A percentile compares a stretch with the other conserved stretches of the same genome.
Conservation (phyloP, 2,329 filamentous ascomycete genomes). For the Sporothrix euskadiensis region DNA sequence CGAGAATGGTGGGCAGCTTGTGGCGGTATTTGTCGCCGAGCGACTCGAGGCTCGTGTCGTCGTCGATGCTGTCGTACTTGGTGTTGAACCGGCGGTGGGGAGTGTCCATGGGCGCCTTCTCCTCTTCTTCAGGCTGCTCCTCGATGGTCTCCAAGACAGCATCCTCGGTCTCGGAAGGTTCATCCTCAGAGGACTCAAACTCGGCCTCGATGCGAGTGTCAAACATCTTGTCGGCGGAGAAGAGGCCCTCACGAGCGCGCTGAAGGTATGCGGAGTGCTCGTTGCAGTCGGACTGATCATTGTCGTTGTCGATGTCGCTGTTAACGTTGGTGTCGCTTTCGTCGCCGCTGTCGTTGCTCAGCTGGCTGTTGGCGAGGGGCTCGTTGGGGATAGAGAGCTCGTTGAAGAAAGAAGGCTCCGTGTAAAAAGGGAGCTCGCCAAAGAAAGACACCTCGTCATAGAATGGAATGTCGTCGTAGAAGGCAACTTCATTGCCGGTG, state of each 20-base stretch:
- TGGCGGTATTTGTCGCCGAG: not conserved
- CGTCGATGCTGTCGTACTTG: not conserved
- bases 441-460: not conserved
- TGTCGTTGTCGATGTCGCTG: too few species aligned
- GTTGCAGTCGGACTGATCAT: not conserved
- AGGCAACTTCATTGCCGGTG: not conserved
- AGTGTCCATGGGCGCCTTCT: not conserved
- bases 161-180: not conserved
- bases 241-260: not conserved
- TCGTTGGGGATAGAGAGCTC: not conserved
- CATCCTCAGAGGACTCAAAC: not conserved
- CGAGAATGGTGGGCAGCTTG: not conserved
- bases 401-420: not conserved
- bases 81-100: not conserved
- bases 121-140: not conserved
- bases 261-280: not conserved
- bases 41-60: not conserved
- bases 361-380: too few species aligned
- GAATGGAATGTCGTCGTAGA: not conserved
- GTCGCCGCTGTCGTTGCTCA: too few species aligned
- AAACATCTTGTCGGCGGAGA: slow-evolving; percentile 14
- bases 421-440: not conserved
- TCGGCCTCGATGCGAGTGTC: not conserved
- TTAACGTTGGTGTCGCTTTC: too few species aligned
- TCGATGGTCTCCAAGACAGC: not conserved